Evolutionary conservation across 169 alveolate species (phyloP), one percentile per base, ranked within the genome.

Genomic region (Amoebophrya sp.): DNA sequence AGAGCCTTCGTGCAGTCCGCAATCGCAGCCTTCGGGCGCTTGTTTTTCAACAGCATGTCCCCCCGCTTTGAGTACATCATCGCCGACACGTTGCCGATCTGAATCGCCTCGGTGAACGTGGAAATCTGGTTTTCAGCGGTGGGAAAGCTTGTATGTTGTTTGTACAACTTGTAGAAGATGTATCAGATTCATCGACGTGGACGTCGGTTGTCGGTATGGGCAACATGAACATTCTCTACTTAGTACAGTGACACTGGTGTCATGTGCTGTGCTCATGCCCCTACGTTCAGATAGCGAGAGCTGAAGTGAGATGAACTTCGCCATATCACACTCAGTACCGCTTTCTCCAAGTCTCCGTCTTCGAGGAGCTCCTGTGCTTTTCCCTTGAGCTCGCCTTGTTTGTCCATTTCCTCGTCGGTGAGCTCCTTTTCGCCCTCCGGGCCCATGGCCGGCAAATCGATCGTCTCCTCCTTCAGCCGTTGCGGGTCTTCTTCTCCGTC

Each of bases 41-140:
- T 91, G 88, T 88, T 31, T 18, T 87, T 91, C 90, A 93, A 90
- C 70, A 93, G 92, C 88, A 93, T 87, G 1, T 92, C 92, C n/a
- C 93, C 94, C 67, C 94, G 93, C 69, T 93, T 93, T 7, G 94
- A 87, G 88, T 93, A 93, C 88, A 93, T 93, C 94, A 93, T 93
- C 89, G 94, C 94, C 16, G 94, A 89, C 39, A 92, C 91, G 70
- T 93, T 93, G 40, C 94, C 94, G 58, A 69, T 89, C 40, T 91
- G n/a, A 29, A 93, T 89, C 34, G 90, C 90, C 90, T 93, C 92
- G 90, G 91, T 92, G 48, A 58, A n/a, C 29, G 78, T 58, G 34
- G 78, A 2, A 29, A 58, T 58, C 78, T 92, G 90, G n/a, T n/a
- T n/a, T n/a, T n/a, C n/a, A n/a, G n/a, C n/a, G n/a, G n/a, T n/a